Evolutionary conservation across 2,329 filamentous ascomycete species (phyloP), one percentile per base, ranked within the genome.

Genomic region (Penicillium sp.): DNA sequence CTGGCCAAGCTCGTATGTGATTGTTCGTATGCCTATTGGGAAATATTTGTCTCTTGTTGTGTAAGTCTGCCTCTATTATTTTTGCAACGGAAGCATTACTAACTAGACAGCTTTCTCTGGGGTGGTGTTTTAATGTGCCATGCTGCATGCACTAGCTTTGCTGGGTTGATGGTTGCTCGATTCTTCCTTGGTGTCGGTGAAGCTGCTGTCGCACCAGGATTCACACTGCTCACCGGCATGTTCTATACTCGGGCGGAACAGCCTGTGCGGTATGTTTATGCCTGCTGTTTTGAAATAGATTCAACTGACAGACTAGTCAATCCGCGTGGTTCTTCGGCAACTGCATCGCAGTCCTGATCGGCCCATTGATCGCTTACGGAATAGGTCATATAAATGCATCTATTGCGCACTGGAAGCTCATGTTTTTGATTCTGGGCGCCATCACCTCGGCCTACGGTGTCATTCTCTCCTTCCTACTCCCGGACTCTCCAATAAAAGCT

Each of bases 201-300:
- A 37, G 64, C 64, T 10, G 55, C 58, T 5, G 57, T 65, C 39
- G 58, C 44, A 1, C 76, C 76, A 0, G 72, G 74, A 5, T 77
- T 74, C 50, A 68, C 72, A 24, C 61, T 76, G 33, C 69, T 77
- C 3, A 76, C 71, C 9, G 71, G 72, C 10, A 75, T 77, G 64
- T 74, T 72, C 61, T 77, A 76, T 62, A 70, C 68, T 14, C 65
- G 73, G 21, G 62, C 71, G 9, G 75, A 77, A 49, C 75, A 77
- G 48, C 72, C 72, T 1, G 63, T 76, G 39, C 68, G 75, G 56
- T 60, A 58, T 31, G 56, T 49, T 29, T 39, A 26, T 29, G 2
- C 24, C 19, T 5, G 13, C 13, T 31, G 29, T 5, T 31, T 14
- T 31, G 29, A 31, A 14, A 31, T 31, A 11, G 29, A 13, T 2